These are phyloP conservation scores for Penicillium flavigenum DNA, from an alignment of 495 filamentous ascomycete species.

Conservation along the genomic window DNA sequence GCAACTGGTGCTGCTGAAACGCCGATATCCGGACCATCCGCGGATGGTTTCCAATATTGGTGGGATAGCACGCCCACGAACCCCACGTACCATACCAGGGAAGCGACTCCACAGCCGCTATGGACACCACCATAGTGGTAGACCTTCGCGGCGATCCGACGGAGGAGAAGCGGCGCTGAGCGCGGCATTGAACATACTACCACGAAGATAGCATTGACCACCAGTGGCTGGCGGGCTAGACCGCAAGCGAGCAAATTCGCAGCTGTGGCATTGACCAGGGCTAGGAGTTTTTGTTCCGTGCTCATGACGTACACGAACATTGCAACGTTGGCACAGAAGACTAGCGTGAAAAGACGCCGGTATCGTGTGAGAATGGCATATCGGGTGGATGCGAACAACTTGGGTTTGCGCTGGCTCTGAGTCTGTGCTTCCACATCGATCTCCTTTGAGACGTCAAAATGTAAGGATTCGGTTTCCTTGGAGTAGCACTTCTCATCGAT, in stretches of 20 bases:
- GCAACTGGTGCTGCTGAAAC: conserved; percentile 36
- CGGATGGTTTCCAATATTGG: conserved; percentile 37
- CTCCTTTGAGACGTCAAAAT: conserved; percentile 1
- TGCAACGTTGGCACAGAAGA: conserved; percentile 52
- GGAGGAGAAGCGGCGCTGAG: conserved; percentile 60
- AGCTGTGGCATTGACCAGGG: conserved; percentile 50
- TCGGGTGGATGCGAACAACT: conserved; percentile 31
- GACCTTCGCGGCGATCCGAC: conserved; percentile 66
- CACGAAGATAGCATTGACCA: conserved; percentile 70
- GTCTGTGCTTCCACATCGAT: conserved; percentile 45
- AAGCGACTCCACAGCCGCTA: conserved; percentile 66
- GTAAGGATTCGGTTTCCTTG: conserved; percentile 27
- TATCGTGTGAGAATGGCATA: conserved; percentile 47
- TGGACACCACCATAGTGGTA: conserved; percentile 80
- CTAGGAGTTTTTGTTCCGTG: conserved; percentile 35
- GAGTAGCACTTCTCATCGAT: conserved; percentile 26
- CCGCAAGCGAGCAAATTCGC: conserved; percentile 55
- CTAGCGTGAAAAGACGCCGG: conserved; percentile 53
- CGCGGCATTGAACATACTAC: conserved; percentile 59
- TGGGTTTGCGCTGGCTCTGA: conserved; percentile 28
- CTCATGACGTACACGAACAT: conserved; percentile 47
- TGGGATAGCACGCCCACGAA: conserved; percentile 53
- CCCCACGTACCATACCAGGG: conserved; percentile 68
- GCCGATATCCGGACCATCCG: conserved; percentile 14
- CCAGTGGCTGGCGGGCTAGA: conserved; percentile 69